Percentiles rank a stretch among this genome's conserved stretches.
phyloP scores from a whole-genome alignment of 495 filamentous ascomycete genomes.

The Daldinia caldariorum region DNA sequence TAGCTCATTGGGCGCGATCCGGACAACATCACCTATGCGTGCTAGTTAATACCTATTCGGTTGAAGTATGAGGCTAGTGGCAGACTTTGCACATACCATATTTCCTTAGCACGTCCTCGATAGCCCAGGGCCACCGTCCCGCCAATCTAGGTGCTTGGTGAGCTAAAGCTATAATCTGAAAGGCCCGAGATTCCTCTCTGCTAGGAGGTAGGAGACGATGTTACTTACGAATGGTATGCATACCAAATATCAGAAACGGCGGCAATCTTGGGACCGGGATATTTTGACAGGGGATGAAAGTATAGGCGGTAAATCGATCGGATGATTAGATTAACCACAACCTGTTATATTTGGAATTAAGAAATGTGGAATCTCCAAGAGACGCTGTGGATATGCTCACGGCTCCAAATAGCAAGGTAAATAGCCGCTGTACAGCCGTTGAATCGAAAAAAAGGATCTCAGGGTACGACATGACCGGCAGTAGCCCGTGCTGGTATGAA shows the following conservation, averaged over 20 bases:
- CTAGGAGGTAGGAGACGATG: background rate
- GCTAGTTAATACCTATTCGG: background rate
- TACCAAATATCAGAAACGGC: constrained; percentile 38
- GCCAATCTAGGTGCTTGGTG: constrained; percentile 22
- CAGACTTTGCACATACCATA: constrained; percentile 28
- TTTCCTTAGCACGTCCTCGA: constrained; percentile 27
- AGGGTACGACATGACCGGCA: background rate
- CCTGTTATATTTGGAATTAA: background rate
- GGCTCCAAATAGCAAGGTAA: background rate
- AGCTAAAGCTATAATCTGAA: background rate
- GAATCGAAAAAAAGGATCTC: background rate
- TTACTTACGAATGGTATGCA: constrained; percentile 39
- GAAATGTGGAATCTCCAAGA: background rate
- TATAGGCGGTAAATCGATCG: constrained; percentile 52
- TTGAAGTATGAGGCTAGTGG: background rate
- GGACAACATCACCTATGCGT: constrained; percentile 43
- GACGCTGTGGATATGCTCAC: background rate
- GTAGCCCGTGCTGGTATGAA: background rate
- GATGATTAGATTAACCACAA: background rate
- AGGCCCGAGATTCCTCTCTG: background rate
- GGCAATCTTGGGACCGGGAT: constrained; percentile 56
- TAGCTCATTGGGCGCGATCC: constrained; percentile 50
- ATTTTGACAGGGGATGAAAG: constrained; percentile 57
- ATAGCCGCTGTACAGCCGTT: background rate
- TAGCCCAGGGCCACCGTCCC: constrained; percentile 35